Evolutionary conservation across 306 rosid species (phyloP).

Genomic region (Cyamopsis tetragonoloba): DNA sequence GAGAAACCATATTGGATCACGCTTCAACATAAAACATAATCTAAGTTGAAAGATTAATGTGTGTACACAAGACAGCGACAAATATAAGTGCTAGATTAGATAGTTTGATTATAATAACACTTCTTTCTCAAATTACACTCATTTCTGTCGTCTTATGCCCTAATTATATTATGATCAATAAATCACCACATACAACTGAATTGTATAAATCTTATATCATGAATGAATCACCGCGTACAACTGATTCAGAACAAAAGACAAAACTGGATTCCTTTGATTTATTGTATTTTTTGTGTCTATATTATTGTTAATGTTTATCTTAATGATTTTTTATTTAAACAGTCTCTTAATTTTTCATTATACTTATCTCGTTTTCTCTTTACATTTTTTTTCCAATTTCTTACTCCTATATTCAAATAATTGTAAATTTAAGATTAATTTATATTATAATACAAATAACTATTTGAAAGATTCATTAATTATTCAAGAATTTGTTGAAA

Average conservation of each 20-base stretch:
- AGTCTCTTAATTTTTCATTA: too few species aligned
- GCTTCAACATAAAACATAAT: not conserved
- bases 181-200: not conserved
- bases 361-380: too few species aligned
- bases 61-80: not conserved
- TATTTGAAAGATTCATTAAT: too few species aligned
- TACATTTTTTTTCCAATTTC: too few species aligned
- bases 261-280: too few species aligned
- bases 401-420: too few species aligned
- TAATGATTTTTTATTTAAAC: too few species aligned
- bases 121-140: not conserved
- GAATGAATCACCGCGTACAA: slow-evolving; percentile 3
- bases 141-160: not conserved
- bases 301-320: too few species aligned
- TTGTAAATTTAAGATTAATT: too few species aligned
- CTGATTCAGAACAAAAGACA: slow-evolving; percentile 21
- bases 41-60: not conserved
- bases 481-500: too few species aligned
- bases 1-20: slow-evolving; percentile 12
- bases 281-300: too few species aligned
- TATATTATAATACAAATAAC: too few species aligned
- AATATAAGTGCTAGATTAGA: not conserved
- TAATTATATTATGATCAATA: not conserved
- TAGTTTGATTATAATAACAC: slow-evolving; percentile 3
- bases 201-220: not conserved